Conservation (phyloP, 495 filamentous ascomycete genomes). For the Barbatosphaeria neglecta region DNA sequence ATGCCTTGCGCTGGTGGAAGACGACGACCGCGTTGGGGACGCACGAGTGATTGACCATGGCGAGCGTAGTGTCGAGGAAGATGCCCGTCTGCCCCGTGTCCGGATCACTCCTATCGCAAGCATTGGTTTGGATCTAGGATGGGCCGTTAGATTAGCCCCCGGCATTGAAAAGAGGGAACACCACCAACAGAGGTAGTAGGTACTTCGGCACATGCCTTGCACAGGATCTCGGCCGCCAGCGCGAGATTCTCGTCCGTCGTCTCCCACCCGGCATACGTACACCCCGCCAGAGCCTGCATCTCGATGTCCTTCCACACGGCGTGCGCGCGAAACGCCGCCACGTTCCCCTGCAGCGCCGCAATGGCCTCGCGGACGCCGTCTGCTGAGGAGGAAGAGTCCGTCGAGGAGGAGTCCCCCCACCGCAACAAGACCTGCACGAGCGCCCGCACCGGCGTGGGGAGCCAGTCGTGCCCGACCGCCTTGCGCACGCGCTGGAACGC, state of each 20-base stretch:
- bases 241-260: slow-evolving; percentile 11
- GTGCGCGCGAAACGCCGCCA: slow-evolving; percentile 12
- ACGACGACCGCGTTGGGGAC: slow-evolving; percentile 37
- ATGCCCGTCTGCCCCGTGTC: slow-evolving; percentile 26
- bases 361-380: slow-evolving; percentile 6
- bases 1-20: slow-evolving; percentile 29
- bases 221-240: slow-evolving; percentile 24
- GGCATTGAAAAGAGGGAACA: too few relatives aligned
- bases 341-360: slow-evolving; percentile 23
- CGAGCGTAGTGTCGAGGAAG: slow-evolving; percentile 30
- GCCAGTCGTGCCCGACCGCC: slow-evolving; percentile 10
- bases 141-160: background rate
- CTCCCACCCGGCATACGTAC: slow-evolving; percentile 24
- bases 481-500: slow-evolving; percentile 20
- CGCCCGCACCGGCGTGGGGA: slow-evolving; percentile 37
- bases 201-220: slow-evolving; percentile 20
- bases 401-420: slow-evolving; percentile 2
- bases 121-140: slow-evolving; percentile 31
- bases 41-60: slow-evolving; percentile 44
- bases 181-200: background rate
- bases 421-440: slow-evolving; percentile 32
- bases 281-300: slow-evolving; percentile 33
- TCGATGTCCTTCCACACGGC: slow-evolving; percentile 25
- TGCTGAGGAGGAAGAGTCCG: too few relatives aligned
- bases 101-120: slow-evolving; percentile 29